These are phyloP conservation scores for Hypholoma sublateritium DNA, from an alignment of 768 basidiomycete genomes.

Conservation along the genomic window DNA sequence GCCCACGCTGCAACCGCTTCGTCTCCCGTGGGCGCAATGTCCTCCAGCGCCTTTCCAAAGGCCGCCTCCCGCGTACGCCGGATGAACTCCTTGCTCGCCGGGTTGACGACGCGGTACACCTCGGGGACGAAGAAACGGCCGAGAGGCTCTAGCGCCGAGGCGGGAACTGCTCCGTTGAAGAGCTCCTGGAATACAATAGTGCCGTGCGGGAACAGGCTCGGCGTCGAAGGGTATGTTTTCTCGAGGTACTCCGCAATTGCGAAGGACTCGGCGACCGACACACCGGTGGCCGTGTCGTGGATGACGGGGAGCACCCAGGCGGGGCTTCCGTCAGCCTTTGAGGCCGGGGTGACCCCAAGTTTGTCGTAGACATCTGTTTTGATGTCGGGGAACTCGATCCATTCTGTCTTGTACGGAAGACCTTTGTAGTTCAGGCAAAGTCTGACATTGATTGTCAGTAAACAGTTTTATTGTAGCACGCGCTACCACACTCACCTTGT, in stretches of 20 bases:
- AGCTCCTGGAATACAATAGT: conserved; percentile 4
- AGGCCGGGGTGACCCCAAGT: too few relatives aligned
- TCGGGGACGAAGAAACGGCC: conserved; percentile 6
- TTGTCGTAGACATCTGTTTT: conserved; percentile 25
- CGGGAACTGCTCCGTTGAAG: conserved; percentile 5
- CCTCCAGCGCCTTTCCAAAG: conserved; percentile 33
- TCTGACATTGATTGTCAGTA: conserved; percentile 7
- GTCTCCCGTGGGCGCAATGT: conserved; percentile 26
- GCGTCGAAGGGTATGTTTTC: not conserved
- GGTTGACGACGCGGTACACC: not conserved
- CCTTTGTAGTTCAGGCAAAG: conserved; percentile 32
- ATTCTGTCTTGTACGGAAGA: conserved; percentile 41
- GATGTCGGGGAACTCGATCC: conserved; percentile 53
- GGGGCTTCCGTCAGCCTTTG: conserved; percentile 26
- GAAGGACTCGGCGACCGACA: conserved; percentile 38
- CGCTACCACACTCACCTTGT: conserved; percentile 23
- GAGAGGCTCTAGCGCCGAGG: not conserved
- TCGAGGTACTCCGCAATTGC: conserved; percentile 47
- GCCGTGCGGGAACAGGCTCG: conserved; percentile 10
- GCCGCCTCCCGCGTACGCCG: conserved; percentile 28
- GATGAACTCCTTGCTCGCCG: conserved; percentile 25
- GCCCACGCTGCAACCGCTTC: conserved; percentile 31
- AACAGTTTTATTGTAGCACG: not conserved
- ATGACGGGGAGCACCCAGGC: conserved; percentile 51
- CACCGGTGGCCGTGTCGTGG: conserved; percentile 40